These are phyloP conservation scores for Scleroderma bovista DNA, from an alignment of 768 basidiomycete species.

Conservation along the genomic window DNA sequence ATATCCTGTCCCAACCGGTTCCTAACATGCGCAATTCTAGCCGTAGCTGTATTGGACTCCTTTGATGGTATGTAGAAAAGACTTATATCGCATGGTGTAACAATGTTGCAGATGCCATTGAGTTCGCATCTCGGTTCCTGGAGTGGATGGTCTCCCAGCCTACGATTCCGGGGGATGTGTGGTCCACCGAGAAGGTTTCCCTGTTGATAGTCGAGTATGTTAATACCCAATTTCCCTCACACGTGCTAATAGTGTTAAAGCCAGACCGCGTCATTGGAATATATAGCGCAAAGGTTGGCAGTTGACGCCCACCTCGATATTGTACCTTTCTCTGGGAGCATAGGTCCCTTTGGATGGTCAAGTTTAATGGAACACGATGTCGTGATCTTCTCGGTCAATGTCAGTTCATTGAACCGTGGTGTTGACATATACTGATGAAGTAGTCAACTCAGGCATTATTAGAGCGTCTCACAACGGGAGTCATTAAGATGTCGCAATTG, in stretches of 20 bases:
- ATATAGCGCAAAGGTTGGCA: background rate
- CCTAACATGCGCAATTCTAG: conserved; percentile 9
- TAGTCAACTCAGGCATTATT: conserved; percentile 32
- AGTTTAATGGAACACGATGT: conserved; percentile 23
- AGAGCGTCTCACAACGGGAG: conserved; percentile 32
- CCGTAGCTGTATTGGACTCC: conserved; percentile 14
- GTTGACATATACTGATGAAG: conserved; percentile 2
- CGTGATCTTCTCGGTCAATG: conserved; percentile 37
- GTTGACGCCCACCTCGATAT: background rate
- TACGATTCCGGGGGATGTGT: background rate
- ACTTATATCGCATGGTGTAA: background rate
- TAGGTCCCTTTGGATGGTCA: background rate
- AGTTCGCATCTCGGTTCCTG: conserved; percentile 15
- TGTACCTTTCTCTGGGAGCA: background rate
- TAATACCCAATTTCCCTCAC: background rate
- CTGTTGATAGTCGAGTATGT: conserved; percentile 17
- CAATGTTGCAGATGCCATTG: conserved; percentile 10
- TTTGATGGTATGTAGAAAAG: conserved; percentile 12
- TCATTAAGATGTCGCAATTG: conserved; percentile 39
- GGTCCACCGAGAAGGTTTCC: conserved; percentile 9
- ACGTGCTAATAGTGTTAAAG: background rate
- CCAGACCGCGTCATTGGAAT: background rate
- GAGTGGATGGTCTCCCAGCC: conserved; percentile 9
- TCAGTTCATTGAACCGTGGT: conserved; percentile 18
- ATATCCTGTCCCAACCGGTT: background rate